phyloP scores from a whole-genome alignment of 2,329 filamentous ascomycete species.

The Paecilomyces sp. region DNA sequence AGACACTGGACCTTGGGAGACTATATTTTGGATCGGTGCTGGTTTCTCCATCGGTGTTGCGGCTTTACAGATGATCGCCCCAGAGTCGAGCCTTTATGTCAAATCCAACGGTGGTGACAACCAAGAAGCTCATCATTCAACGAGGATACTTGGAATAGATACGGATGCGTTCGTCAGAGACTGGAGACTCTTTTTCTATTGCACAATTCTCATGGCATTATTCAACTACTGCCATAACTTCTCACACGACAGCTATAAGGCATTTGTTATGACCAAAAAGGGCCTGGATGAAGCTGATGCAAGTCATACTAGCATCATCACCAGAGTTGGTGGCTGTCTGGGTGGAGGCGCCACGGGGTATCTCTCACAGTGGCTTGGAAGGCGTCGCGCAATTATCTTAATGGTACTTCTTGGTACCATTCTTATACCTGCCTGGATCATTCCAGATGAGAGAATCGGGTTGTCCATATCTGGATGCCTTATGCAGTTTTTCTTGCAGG shows the following conservation, averaged over 20 bases:
- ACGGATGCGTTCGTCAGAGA: not conserved
- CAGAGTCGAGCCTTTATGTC: not conserved
- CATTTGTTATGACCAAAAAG: constrained; percentile 32
- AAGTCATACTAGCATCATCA: constrained; percentile 28
- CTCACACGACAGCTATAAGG: constrained; percentile 34
- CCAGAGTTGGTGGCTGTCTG: constrained; percentile 26
- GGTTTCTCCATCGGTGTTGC: not conserved
- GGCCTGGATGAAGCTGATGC: constrained; percentile 18
- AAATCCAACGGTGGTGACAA: not conserved
- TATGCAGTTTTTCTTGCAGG: constrained; percentile 31
- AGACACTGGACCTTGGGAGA: not conserved
- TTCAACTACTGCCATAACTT: constrained; percentile 31
- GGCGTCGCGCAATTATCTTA: constrained; percentile 27
- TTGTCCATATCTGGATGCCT: constrained; percentile 29
- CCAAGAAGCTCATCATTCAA: not conserved
- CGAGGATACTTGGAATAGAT: not conserved
- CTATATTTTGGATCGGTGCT: not conserved
- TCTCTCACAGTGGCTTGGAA: constrained; percentile 26
- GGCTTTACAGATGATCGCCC: not conserved
- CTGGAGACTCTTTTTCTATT: constrained; percentile 28
- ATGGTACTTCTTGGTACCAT: constrained; percentile 26
- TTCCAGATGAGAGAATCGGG: constrained; percentile 18
- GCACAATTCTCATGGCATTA: constrained; percentile 27
- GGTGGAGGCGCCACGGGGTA: constrained; percentile 29
- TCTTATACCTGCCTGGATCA: constrained; percentile 27